Evolutionary conservation across 139 green algal genomes (phyloP).

Genomic region (Microglena sp.): DNA sequence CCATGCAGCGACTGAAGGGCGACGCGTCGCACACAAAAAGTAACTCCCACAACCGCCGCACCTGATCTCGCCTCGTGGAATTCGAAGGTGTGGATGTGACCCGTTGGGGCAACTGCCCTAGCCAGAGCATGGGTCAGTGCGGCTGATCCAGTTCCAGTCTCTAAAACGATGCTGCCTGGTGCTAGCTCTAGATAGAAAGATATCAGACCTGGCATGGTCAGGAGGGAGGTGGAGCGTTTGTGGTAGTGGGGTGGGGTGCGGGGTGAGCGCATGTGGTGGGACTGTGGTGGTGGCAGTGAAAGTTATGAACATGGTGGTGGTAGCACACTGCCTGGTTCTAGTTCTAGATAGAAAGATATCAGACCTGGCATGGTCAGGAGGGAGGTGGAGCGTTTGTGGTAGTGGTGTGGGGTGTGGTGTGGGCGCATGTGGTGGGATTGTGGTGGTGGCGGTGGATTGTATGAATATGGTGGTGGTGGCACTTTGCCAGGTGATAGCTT

Average conservation of each 20-base stretch:
- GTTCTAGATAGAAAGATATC: conserved; percentile 65
- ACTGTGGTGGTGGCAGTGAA: no score
- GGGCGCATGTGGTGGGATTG: no score
- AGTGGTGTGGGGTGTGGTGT: neutral
- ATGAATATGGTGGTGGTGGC: no score
- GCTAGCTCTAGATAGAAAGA: conserved; percentile 67
- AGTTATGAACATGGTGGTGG: no score
- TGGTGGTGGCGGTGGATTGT: no score
- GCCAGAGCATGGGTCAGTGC: conserved; percentile 84
- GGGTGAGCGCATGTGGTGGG: no score
- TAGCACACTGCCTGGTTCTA: conserved; percentile 70
- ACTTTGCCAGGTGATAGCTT: conserved; percentile 73
- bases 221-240: neutral
- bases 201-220: conserved; percentile 33
- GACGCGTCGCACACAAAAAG: no score
- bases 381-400: neutral
- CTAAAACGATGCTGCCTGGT: conserved; percentile 69
- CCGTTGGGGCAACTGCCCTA: conserved; percentile 71
- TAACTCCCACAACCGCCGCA: no score
- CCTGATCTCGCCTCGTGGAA: conserved; percentile 69
- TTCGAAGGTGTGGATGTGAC: conserved; percentile 91
- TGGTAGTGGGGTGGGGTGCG: neutral
- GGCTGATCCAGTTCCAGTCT: conserved; percentile 87
- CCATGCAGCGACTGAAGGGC: no score
- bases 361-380: conserved; percentile 17